Evolutionary conservation across 108 stramenopile species (phyloP).

Genomic region (Licmophora abbreviata): DNA sequence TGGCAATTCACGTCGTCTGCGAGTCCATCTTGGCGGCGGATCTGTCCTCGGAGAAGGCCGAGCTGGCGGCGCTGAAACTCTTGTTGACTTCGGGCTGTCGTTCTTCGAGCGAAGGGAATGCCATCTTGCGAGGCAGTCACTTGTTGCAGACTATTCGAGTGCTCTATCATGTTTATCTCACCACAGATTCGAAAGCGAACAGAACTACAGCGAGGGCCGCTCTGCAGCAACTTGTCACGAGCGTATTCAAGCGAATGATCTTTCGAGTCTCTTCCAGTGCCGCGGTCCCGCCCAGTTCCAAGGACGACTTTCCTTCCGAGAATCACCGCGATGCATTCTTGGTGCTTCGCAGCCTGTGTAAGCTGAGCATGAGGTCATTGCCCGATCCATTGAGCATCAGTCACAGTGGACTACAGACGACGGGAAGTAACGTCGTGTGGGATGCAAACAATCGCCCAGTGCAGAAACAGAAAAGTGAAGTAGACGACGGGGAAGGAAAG

Average conservation of each 20-base stretch:
- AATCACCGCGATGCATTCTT: conserved; percentile 92
- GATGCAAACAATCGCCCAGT: conserved; percentile 12
- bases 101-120: conserved; percentile 5
- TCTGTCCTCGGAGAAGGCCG: conserved; percentile 41
- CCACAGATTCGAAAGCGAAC: conserved; percentile 54
- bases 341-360: conserved; percentile 93
- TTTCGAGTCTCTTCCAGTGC: not conserved
- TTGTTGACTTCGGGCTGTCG: conserved; percentile 69
- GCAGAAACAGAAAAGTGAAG: not conserved
- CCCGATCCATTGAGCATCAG: conserved; percentile 47
- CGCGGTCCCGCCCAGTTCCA: not conserved
- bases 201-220: conserved; percentile 82
- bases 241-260: conserved; percentile 90
- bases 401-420: too few species aligned
- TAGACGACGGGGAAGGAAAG: not conserved
- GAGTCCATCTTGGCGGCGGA: conserved; percentile 60
- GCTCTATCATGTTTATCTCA: conserved; percentile 94
- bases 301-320: conserved; percentile 52
- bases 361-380: conserved; percentile 81
- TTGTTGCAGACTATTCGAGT: conserved; percentile 85
- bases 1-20: conserved; percentile 49
- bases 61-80: conserved; percentile 73
- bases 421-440: conserved; percentile 25
- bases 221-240: conserved; percentile 81
- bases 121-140: conserved; percentile 76